Percentiles rank a stretch among this genome's conserved stretches.
Evolutionary conservation across 345 rosid species (phyloP).

Genomic region (Linum trigynum): DNA sequence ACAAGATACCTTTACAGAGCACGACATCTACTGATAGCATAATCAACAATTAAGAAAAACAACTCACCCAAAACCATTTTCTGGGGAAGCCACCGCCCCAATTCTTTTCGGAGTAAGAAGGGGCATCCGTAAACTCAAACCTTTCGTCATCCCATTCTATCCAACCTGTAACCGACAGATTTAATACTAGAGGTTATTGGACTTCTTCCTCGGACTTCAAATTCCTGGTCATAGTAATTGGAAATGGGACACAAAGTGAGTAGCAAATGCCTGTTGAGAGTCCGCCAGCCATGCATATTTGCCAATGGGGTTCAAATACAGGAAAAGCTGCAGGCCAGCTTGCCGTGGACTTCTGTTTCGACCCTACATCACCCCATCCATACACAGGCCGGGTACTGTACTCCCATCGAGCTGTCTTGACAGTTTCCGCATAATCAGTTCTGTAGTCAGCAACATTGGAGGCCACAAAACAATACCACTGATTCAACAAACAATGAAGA

Average conservation of each 20-base stretch:
- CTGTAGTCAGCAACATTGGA: constrained; percentile 34
- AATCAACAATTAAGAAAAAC: constrained; percentile 8
- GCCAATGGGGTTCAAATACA: constrained; percentile 99
- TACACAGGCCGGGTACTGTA: constrained; percentile 82
- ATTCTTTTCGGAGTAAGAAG: constrained; percentile 94
- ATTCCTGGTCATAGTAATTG: neutral
- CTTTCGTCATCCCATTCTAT: constrained; percentile 94
- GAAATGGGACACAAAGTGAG: constrained; percentile 13
- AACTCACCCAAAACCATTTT: constrained; percentile 94
- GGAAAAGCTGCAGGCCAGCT: constrained; percentile 99
- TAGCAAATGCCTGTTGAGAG: constrained; percentile 72
- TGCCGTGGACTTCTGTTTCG: constrained; percentile 79
- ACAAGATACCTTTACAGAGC: no score
- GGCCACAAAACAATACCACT: neutral
- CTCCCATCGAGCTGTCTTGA: constrained; percentile 85
- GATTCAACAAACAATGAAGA: neutral
- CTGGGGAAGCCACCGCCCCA: constrained; percentile 98
- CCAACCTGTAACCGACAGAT: constrained; percentile 56
- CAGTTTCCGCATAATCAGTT: constrained; percentile 52
- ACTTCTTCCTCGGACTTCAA: neutral
- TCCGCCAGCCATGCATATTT: constrained; percentile 95
- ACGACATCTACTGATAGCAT: neutral
- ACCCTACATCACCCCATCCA: constrained; percentile 89
- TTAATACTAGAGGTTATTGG: constrained; percentile 1
- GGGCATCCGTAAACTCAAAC: constrained; percentile 81